Percentiles rank a stretch among this genome's conserved stretches.
Conservation (phyloP, 2,329 filamentous ascomycete genomes). For the Ophiostoma himal-ulmi region DNA sequence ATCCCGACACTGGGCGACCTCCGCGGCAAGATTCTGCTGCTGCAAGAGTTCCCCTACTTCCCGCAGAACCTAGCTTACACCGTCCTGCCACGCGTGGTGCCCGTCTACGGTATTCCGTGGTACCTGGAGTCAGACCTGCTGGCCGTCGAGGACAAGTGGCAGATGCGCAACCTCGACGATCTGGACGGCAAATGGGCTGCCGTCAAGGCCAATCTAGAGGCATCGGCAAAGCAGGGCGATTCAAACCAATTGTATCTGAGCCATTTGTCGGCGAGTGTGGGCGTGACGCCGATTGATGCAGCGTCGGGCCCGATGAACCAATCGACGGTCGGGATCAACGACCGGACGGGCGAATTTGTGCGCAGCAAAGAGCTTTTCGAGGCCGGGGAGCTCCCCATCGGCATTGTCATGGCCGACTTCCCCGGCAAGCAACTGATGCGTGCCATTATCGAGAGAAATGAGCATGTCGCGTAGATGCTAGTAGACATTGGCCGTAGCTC, state of each 20-base stretch:
- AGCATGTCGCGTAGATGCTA: background rate
- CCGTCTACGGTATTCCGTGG: conserved; percentile 42
- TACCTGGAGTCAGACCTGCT: conserved; percentile 38
- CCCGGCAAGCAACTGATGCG: conserved; percentile 41
- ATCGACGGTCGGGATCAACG: conserved; percentile 43
- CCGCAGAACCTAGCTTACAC: conserved; percentile 14
- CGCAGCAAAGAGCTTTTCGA: conserved; percentile 14
- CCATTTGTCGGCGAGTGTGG: conserved; percentile 44
- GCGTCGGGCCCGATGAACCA: conserved; percentile 43
- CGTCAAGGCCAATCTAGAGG: conserved; percentile 38
- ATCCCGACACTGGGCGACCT: conserved; percentile 43
- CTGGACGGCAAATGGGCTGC: conserved; percentile 45
- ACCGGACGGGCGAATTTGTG: conserved; percentile 41
- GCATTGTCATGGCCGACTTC: conserved; percentile 47
- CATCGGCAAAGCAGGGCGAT: conserved; percentile 30
- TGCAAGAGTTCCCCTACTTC: conserved; percentile 42
- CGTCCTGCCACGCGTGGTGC: conserved; percentile 6
- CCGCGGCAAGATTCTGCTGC: conserved; percentile 42
- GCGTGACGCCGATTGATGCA: conserved; percentile 45
- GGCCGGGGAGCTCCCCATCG: conserved; percentile 31
- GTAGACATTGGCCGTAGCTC: background rate
- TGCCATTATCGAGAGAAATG: conserved; percentile 40
- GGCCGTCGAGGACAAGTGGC: conserved; percentile 44
- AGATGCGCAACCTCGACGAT: conserved; percentile 39
- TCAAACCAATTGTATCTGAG: conserved; percentile 37